Evolutionary conservation across 2,329 filamentous ascomycete species (phyloP), one percentile per base, ranked within the genome.

Genomic region (Pseudopithomyces maydicus): DNA sequence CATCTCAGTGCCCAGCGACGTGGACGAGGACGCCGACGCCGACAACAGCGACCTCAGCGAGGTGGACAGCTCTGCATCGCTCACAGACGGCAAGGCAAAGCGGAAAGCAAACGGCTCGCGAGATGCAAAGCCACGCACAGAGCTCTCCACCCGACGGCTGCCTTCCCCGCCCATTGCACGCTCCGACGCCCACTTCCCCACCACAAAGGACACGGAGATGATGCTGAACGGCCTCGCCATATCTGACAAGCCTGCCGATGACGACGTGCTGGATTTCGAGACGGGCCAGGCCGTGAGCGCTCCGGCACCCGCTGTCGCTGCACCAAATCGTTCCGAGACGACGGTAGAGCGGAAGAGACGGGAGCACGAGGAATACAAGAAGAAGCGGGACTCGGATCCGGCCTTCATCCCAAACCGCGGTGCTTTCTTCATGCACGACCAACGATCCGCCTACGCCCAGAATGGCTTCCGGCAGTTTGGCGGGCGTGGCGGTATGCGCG

Each of bases 401-500:
- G 88, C 93, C 11, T 97, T 97, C 78, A 94, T 97, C 54, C 94
- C 95, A 52, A 97, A 96, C 71, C 84, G 94, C 64, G 95, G 95
- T 57, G 89, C 91, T 60, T 98, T 98, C 81, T 98, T 97, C 80
- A 92, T 98, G 86, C 94, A 98, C 76, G 95, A 98, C 74, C 91
- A 95, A 70, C 86, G 92, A 60, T 86, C 90, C 54, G 89, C 89
- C n/a, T 85, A 88, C 43, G 86, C 88, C 63, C 85, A 88, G 52
- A 94, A 93, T 76, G 90, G 90, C 52, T 92, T 94, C 76, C 84
- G 90, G 55, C 85, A 88, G 12, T 58, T 63, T 42, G 85, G 85
- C 32, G 84, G 88, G 76, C 88, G 86, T 36, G 80, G 84, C 59
- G 83, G 87, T 48, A 79, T 85, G 69, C 83, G 84, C 44, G 69